Evolutionary conservation across 2,329 filamentous ascomycete species (phyloP).

Genomic region (Septoria linicola): DNA sequence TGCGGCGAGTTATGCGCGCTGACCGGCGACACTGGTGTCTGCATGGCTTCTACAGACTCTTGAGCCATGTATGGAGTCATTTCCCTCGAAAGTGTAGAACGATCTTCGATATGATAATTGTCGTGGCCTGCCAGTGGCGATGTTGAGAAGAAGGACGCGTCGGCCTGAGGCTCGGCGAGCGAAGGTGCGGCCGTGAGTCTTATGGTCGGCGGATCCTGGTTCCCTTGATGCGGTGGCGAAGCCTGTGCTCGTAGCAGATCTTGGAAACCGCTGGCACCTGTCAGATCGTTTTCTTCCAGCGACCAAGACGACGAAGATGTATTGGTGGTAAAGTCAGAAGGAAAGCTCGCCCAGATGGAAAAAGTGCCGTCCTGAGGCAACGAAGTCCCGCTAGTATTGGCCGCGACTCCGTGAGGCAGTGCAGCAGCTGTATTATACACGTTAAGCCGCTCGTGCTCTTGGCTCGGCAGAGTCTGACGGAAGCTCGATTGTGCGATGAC

Average conservation of each 20-base stretch:
- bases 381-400: slow-evolving; percentile 1
- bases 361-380: slow-evolving; percentile 7
- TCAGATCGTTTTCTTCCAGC: neutral
- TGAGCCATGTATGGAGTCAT: slow-evolving; percentile 21
- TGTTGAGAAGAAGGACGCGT: slow-evolving; percentile 23
- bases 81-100: slow-evolving; percentile 9
- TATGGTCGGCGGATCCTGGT: slow-evolving; percentile 23
- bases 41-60: slow-evolving; percentile 25
- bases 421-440: slow-evolving; percentile 4
- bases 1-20: slow-evolving; percentile 30
- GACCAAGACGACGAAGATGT: neutral
- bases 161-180: slow-evolving; percentile 32
- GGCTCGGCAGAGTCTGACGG: slow-evolving; percentile 2
- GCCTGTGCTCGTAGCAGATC: neutral
- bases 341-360: neutral
- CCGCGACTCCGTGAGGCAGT: slow-evolving; percentile 7
- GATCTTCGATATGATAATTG: slow-evolving; percentile 16
- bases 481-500: neutral
- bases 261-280: neutral
- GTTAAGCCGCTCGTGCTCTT: neutral
- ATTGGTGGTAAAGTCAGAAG: neutral
- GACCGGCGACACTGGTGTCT: slow-evolving; percentile 30
- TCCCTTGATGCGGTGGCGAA: slow-evolving; percentile 3
- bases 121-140: slow-evolving; percentile 23
- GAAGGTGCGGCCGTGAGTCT: slow-evolving; percentile 27